Conservation (phyloP, 2,329 filamentous ascomycete species). For the Venturia nashicola region DNA sequence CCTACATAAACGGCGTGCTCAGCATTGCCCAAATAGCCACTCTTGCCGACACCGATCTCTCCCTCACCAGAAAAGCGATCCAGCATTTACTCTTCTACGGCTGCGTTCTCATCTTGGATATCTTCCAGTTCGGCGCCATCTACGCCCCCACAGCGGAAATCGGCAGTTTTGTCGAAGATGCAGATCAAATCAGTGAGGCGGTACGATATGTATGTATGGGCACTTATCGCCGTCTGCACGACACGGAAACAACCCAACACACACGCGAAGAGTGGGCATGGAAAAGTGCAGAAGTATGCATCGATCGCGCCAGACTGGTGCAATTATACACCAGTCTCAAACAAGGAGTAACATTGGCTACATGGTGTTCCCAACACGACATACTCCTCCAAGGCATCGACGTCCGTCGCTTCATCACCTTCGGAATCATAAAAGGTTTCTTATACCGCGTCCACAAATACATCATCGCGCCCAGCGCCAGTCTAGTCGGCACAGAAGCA, state of each 20-base stretch:
- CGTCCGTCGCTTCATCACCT: constrained; percentile 83
- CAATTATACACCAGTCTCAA: constrained; percentile 77
- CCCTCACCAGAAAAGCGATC: constrained; percentile 74
- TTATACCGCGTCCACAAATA: constrained; percentile 90
- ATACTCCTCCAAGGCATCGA: constrained; percentile 67
- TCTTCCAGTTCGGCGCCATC: constrained; percentile 87
- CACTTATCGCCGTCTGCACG: constrained; percentile 5
- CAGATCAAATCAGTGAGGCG: constrained; percentile 13
- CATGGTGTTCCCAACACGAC: constrained; percentile 71
- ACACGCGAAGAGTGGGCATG: constrained; percentile 5
- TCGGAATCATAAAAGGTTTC: constrained; percentile 90
- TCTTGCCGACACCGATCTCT: constrained; percentile 73
- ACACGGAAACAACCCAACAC: neutral
- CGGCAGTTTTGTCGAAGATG: constrained; percentile 64
- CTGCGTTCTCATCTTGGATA: constrained; percentile 78
- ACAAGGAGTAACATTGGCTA: constrained; percentile 71
- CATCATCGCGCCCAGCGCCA: constrained; percentile 43
- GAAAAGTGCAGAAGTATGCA: constrained; percentile 1
- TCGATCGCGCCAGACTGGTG: constrained; percentile 42
- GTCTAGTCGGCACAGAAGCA: neutral
- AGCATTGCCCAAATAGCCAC: constrained; percentile 79
- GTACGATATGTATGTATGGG: constrained; percentile 11
- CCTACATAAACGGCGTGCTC: constrained; percentile 81
- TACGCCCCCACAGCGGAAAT: constrained; percentile 77
- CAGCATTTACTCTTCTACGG: constrained; percentile 89